Evolutionary conservation across 2,329 filamentous ascomycete genomes (phyloP).

Genomic region (Penicillium sp.): DNA sequence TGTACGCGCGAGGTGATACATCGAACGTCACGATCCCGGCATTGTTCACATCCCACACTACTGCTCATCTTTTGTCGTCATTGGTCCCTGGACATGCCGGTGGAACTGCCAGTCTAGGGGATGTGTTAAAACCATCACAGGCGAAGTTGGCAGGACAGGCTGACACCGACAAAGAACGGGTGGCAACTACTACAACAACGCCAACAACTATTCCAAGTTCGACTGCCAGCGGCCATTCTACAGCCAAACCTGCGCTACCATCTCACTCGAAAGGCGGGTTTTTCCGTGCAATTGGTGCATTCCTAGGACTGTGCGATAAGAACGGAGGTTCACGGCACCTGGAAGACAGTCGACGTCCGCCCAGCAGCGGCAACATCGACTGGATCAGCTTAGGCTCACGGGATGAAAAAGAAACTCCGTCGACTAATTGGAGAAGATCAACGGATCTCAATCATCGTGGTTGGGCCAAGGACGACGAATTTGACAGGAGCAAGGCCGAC

Average conservation of each 20-base stretch:
- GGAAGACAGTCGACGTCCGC: conserved; percentile 61
- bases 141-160: conserved; percentile 25
- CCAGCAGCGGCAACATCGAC: conserved; percentile 69
- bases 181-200: conserved; percentile 27
- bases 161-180: conserved; percentile 20
- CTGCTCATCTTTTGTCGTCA: conserved; percentile 86
- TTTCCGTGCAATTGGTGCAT: conserved; percentile 46
- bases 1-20: conserved; percentile 97
- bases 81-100: conserved; percentile 70
- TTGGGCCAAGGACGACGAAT: conserved; percentile 12
- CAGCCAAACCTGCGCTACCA: conserved; percentile 12
- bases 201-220: conserved; percentile 30
- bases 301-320: conserved; percentile 42
- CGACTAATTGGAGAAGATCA: conserved; percentile 18
- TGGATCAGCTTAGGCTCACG: conserved; percentile 70
- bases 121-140: conserved; percentile 55
- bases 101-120: conserved; percentile 60
- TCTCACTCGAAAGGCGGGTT: conserved; percentile 28
- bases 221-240: conserved; percentile 28
- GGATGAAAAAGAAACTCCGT: conserved; percentile 49
- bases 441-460: conserved; percentile 30
- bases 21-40: conserved; percentile 93
- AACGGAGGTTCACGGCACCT: conserved; percentile 21
- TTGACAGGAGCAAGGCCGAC: conserved; percentile 22
- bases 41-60: conserved; percentile 91